These are phyloP conservation scores for Aspergillus pseudoglaucus DNA, from an alignment of 2,329 filamentous ascomycete genomes.

Conservation along the genomic window DNA sequence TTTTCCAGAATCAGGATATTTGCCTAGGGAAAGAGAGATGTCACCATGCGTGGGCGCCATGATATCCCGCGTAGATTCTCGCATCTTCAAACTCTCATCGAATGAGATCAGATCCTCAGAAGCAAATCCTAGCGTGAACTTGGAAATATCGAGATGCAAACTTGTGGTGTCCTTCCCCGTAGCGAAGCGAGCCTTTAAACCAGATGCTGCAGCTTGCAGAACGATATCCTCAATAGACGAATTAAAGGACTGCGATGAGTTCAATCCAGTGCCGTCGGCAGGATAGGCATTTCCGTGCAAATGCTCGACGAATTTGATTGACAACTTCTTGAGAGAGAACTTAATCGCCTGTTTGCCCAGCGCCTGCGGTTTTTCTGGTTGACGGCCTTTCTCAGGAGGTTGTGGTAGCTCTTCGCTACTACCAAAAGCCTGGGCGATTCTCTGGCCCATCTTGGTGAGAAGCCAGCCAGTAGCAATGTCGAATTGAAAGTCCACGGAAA, in stretches of 20 bases:
- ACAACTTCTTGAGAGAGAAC: conserved; percentile 23
- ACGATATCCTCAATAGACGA: conserved; percentile 26
- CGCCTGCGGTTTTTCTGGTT: conserved; percentile 5
- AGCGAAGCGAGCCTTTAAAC: conserved; percentile 19
- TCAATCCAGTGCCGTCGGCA: conserved; percentile 4
- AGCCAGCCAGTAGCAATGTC: conserved; percentile 39
- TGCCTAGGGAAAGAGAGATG: conserved; percentile 31
- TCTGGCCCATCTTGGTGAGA: conserved; percentile 31
- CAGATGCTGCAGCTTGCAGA: conserved; percentile 23
- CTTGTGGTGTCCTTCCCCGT: conserved; percentile 15
- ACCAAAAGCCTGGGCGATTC: conserved; percentile 16
- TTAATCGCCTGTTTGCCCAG: conserved; percentile 12
- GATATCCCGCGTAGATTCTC: conserved; percentile 39
- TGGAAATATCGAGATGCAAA: conserved; percentile 29
- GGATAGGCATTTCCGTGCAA: conserved; percentile 25
- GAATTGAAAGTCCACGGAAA: conserved; percentile 25
- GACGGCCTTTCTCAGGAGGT: conserved; percentile 2
- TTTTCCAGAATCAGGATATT: conserved; percentile 24
- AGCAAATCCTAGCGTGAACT: conserved; percentile 43
- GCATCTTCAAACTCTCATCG: conserved; percentile 41
- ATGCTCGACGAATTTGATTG: conserved; percentile 34
- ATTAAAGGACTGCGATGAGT: conserved; percentile 13
- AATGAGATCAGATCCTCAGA: conserved; percentile 49
- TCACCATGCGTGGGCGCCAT: conserved; percentile 31
- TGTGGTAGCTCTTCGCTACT: conserved; percentile 6